A percentile compares a stretch with the other conserved stretches of the same genome.
Conservation (phyloP, 2,329 filamentous ascomycete genomes). For the Sclerotinia nivalis region DNA sequence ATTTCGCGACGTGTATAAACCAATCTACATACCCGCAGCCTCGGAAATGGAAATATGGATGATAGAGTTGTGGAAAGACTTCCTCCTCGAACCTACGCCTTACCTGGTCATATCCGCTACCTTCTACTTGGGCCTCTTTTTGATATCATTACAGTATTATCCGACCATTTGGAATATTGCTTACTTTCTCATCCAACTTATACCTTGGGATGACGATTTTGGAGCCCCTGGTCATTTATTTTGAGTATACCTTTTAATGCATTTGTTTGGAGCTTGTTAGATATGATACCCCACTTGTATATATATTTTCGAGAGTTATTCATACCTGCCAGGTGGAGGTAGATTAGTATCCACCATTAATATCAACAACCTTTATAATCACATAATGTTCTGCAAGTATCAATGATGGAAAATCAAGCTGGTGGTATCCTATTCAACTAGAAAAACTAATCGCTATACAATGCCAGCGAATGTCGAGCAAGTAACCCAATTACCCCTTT, state of each 20-base stretch:
- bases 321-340: slow-evolving; percentile 21
- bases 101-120: slow-evolving; percentile 33
- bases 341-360: slow-evolving; percentile 25
- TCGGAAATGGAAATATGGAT: slow-evolving; percentile 34
- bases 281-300: slow-evolving; percentile 29
- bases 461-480: background rate
- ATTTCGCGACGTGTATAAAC: slow-evolving; percentile 15
- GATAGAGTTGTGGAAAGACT: slow-evolving; percentile 35
- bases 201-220: slow-evolving; percentile 36
- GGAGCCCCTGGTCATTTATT: slow-evolving; percentile 6
- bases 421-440: slow-evolving; percentile 20
- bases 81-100: slow-evolving; percentile 37
- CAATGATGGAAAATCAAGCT: background rate
- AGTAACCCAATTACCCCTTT: background rate
- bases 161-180: slow-evolving; percentile 27
- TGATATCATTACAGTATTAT: slow-evolving; percentile 33
- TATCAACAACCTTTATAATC: background rate
- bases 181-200: slow-evolving; percentile 30
- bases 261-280: slow-evolving; percentile 15
- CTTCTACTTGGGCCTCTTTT: slow-evolving; percentile 32
- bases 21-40: slow-evolving; percentile 20
- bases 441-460: background rate
- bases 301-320: slow-evolving; percentile 18
- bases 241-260: slow-evolving; percentile 17
- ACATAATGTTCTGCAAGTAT: background rate